Evolutionary conservation across 176 grass and related monocot species (phyloP).

Genomic region (Saccharum officinarum): DNA sequence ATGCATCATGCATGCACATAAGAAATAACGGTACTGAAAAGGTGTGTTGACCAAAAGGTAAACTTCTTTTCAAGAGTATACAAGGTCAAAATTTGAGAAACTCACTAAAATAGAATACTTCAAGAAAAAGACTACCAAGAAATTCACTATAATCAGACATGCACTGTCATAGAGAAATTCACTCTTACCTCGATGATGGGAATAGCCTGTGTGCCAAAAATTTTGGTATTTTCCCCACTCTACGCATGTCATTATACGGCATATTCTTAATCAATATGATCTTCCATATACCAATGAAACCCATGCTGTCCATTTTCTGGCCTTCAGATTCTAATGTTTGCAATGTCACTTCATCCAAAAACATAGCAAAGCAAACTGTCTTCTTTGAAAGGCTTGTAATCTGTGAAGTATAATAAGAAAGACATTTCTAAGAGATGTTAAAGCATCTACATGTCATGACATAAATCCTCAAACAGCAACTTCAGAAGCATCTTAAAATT

Average conservation of each 20-base stretch:
- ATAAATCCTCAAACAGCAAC: not conserved
- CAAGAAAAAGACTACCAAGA: not conserved
- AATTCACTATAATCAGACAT: not conserved
- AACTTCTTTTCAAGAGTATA: not conserved
- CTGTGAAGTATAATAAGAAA: conserved; percentile 48
- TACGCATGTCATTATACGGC: conserved; percentile 89
- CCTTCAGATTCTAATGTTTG: conserved; percentile 90
- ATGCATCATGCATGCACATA: not conserved
- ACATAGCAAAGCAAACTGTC: conserved; percentile 99
- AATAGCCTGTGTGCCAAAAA: conserved; percentile 94
- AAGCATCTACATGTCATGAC: not conserved
- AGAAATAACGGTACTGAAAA: not conserved
- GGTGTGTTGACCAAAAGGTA: not conserved
- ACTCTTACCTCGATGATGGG: conserved; percentile 82
- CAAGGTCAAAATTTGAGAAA: not conserved
- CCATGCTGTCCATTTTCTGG: conserved; percentile 67
- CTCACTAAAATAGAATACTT: conserved; percentile 4
- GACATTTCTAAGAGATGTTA: conserved; percentile 15
- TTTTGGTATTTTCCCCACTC: conserved; percentile 98
- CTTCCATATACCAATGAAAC: conserved; percentile 97
- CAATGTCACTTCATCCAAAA: conserved; percentile 92
- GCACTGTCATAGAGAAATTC: conserved; percentile 8
- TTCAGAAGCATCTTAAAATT: conserved; percentile 20
- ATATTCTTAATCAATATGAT: conserved; percentile 90
- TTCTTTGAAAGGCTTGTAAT: conserved; percentile 96